phyloP scores from a whole-genome alignment of 768 basidiomycete genomes.

The Lepiota venenata region DNA sequence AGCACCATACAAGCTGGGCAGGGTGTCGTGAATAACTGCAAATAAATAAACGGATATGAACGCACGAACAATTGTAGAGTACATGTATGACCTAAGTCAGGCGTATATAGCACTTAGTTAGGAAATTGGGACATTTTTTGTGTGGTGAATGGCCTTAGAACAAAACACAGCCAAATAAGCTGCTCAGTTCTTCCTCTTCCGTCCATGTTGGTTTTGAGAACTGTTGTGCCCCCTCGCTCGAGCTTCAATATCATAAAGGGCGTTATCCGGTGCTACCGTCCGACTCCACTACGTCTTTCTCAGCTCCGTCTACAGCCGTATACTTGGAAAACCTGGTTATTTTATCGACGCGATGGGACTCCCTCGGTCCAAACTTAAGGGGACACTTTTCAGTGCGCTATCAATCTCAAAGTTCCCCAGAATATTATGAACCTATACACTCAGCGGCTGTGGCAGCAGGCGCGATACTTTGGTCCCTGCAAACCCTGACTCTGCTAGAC shows the following conservation, averaged over 20 bases:
- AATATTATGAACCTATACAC: neutral
- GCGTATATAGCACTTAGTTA: neutral
- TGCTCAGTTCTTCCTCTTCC: slow-evolving; percentile 4
- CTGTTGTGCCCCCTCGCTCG: slow-evolving; percentile 20
- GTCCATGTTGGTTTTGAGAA: slow-evolving; percentile 29
- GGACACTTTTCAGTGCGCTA: slow-evolving; percentile 26
- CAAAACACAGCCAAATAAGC: neutral
- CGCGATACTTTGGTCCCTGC: neutral
- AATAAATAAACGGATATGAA: neutral
- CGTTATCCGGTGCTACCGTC: slow-evolving; percentile 11
- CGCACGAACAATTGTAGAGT: neutral
- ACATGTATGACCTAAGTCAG: neutral
- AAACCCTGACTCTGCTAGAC: slow-evolving; percentile 14
- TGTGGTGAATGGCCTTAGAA: slow-evolving; percentile 1
- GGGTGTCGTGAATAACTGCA: slow-evolving; percentile 20
- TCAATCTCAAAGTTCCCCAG: neutral
- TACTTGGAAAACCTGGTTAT: slow-evolving; percentile 15
- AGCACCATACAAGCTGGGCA: slow-evolving; percentile 21
- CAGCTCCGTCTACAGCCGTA: slow-evolving; percentile 20
- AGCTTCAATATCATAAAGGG: neutral
- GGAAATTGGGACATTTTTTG: neutral
- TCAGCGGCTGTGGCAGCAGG: slow-evolving; percentile 10
- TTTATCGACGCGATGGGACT: slow-evolving; percentile 33
- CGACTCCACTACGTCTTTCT: slow-evolving; percentile 17
- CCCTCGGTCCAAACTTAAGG: slow-evolving; percentile 31